Percentiles rank a stretch among this genome's conserved stretches.
These are phyloP conservation scores for Globisporangium middletonii DNA, from an alignment of 352 stramenopile genomes.

Conservation along the genomic window DNA sequence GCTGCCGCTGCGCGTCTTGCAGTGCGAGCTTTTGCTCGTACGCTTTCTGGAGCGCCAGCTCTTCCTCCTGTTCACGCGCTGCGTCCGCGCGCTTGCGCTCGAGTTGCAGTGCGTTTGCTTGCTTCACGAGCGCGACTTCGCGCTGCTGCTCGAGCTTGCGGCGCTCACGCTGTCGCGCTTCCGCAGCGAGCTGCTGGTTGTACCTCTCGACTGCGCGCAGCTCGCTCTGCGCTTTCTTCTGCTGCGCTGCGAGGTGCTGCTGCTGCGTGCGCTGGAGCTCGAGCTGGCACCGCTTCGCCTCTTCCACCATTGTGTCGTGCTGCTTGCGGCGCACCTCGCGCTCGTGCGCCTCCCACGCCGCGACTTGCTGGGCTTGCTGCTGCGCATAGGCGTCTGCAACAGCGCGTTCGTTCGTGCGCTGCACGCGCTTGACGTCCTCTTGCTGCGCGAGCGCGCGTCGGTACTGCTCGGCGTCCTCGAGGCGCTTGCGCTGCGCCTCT, in stretches of 20 bases:
- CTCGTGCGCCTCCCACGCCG: constrained; percentile 34
- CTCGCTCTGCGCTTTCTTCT: constrained; percentile 39
- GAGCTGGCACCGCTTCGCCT: constrained; percentile 36
- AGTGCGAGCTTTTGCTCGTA: constrained; percentile 45
- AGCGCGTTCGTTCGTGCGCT: constrained; percentile 22
- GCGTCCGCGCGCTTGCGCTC: constrained; percentile 36
- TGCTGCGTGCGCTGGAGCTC: constrained; percentile 34
- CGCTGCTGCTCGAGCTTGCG: constrained; percentile 39
- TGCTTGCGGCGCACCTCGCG: constrained; percentile 24
- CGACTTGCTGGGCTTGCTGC: constrained; percentile 30
- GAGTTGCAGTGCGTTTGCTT: constrained; percentile 44
- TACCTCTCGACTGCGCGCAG: constrained; percentile 34
- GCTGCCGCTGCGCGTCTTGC: constrained; percentile 38
- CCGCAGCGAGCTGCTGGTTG: constrained; percentile 33
- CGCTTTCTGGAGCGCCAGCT: constrained; percentile 31
- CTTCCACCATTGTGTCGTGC: constrained; percentile 26
- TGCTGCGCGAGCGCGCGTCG: constrained; percentile 35
- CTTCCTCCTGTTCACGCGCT: constrained; percentile 34
- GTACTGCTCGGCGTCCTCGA: constrained; percentile 34
- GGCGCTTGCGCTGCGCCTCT: constrained; percentile 30
- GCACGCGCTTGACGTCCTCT: constrained; percentile 28
- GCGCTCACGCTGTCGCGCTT: constrained; percentile 37
- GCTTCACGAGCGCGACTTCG: constrained; percentile 37
- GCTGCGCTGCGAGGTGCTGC: constrained; percentile 24
- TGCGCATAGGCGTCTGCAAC: constrained; percentile 29